A percentile compares a stretch with the other conserved stretches of the same genome.
phyloP scores from a whole-genome alignment of 257 asterid species.

The Solanum phureja region DNA sequence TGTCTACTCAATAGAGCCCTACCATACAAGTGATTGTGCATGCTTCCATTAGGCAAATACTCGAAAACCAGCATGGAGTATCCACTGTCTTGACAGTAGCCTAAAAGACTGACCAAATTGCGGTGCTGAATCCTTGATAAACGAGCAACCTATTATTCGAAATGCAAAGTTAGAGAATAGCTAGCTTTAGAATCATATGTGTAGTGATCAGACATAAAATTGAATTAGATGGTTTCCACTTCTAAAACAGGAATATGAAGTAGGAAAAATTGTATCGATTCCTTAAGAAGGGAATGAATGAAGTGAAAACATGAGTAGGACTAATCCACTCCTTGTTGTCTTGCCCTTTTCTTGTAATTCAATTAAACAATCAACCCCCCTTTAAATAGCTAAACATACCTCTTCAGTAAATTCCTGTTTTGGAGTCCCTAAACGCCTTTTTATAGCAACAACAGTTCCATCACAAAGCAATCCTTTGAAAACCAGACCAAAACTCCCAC shows the following conservation, averaged over 20 bases:
- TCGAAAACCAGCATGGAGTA: slow-evolving; percentile 61
- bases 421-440: slow-evolving; percentile 36
- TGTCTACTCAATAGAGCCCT: neutral
- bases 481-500: slow-evolving; percentile 56
- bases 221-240: neutral
- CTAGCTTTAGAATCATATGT: neutral
- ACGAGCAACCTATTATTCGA: slow-evolving; percentile 37
- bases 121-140: slow-evolving; percentile 46
- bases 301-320: neutral
- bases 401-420: slow-evolving; percentile 34
- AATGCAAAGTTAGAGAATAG: neutral
- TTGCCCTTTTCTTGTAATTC: neutral
- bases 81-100: slow-evolving; percentile 62
- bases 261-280: neutral
- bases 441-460: slow-evolving; percentile 65
- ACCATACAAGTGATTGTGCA: slow-evolving; percentile 62
- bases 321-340: neutral
- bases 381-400: slow-evolving; percentile 19
- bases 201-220: neutral
- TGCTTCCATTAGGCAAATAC: slow-evolving; percentile 58
- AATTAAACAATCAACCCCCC: neutral
- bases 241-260: neutral
- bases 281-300: neutral
- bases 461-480: slow-evolving; percentile 63
- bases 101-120: slow-evolving; percentile 50